phyloP scores from a whole-genome alignment of 176 grass and related monocot species.

The Paspalum vaginatum region DNA sequence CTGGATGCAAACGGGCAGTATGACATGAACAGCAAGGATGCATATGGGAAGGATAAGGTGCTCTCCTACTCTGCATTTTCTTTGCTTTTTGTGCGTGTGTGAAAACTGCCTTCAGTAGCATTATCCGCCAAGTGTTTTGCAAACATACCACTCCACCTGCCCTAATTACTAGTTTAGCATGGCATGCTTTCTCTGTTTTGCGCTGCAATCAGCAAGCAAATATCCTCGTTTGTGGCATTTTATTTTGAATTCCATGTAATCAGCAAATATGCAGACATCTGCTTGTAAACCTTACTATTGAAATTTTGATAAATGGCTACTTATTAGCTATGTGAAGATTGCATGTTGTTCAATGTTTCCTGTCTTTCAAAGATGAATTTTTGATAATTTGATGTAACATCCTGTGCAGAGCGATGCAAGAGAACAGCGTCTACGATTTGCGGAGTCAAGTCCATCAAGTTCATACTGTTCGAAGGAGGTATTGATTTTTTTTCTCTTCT shows the following conservation, averaged over 20 bases:
- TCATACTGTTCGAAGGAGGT: constrained; percentile 83
- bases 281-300: neutral
- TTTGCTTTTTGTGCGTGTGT: neutral
- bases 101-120: no score
- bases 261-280: neutral
- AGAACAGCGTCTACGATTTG: constrained; percentile 89
- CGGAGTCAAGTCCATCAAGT: constrained; percentile 67
- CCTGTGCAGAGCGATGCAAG: constrained; percentile 57
- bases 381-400: constrained; percentile 17
- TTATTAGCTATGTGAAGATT: neutral
- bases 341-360: neutral
- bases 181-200: no score
- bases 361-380: neutral
- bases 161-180: no score
- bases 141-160: no score
- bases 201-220: no score
- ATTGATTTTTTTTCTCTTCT: neutral
- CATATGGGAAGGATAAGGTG: constrained; percentile 72
- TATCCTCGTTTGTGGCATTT: no score
- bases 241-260: neutral
- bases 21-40: constrained; percentile 61
- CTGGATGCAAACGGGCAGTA: constrained; percentile 53
- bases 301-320: neutral
- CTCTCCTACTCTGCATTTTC: constrained; percentile 35
- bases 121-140: no score